Percentiles rank a stretch among this genome's conserved stretches.
Conservation (phyloP, 306 rosid species). For the Fagus crenata region DNA sequence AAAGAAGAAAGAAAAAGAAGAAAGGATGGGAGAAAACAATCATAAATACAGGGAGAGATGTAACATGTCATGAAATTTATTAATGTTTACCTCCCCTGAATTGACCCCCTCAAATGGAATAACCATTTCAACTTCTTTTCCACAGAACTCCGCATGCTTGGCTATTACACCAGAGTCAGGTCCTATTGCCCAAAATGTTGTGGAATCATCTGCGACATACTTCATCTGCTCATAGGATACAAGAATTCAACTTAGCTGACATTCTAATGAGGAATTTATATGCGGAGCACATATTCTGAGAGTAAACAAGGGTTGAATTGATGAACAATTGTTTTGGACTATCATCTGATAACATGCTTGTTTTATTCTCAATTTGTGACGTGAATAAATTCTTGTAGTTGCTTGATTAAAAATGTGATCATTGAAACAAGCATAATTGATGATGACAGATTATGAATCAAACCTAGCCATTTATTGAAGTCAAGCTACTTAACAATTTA, state of each 20-base stretch:
- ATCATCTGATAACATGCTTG: not conserved
- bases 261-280: slow-evolving; percentile 18
- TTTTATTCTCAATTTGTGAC: not conserved
- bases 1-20: slow-evolving; percentile 1
- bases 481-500: not conserved
- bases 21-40: not conserved
- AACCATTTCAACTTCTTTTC: slow-evolving; percentile 82
- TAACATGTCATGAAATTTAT: not conserved
- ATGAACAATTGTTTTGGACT: not conserved
- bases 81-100: slow-evolving; percentile 73
- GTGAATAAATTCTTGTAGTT: not conserved
- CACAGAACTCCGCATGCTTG: slow-evolving; percentile 63
- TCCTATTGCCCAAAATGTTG: slow-evolving; percentile 87
- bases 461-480: slow-evolving; percentile 3
- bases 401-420: slow-evolving; percentile 26
- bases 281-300: slow-evolving; percentile 5
- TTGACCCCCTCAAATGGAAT: slow-evolving; percentile 86
- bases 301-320: not conserved
- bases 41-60: not conserved
- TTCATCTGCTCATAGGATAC: slow-evolving; percentile 55
- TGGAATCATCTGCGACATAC: slow-evolving; percentile 92
- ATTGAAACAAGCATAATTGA: not conserved
- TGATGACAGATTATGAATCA: not conserved
- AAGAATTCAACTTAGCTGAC: slow-evolving; percentile 28
- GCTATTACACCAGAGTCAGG: slow-evolving; percentile 76